A percentile compares a stretch with the other conserved stretches of the same genome.
phyloP scores from a whole-genome alignment of 192 early-diverging fungal species.

The Coemansia sp. region DNA sequence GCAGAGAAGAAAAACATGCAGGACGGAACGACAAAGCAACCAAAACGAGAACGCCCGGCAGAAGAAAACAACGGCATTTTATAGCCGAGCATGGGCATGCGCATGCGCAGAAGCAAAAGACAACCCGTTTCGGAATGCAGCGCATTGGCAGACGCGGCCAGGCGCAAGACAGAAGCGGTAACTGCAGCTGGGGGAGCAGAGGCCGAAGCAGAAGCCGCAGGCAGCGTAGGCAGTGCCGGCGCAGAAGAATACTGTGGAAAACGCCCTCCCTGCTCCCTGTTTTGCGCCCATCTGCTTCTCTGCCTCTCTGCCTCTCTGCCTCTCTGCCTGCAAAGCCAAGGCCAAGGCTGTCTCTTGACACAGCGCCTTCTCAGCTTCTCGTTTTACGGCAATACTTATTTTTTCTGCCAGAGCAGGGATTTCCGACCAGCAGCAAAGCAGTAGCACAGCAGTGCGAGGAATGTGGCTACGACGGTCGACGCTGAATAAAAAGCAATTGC shows the following conservation, averaged over 20 bases:
- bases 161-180: not conserved
- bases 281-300: not conserved
- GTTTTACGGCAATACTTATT: not conserved
- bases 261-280: not conserved
- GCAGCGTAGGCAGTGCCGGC: not conserved
- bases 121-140: slow-evolving; percentile 1
- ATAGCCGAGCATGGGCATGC: not conserved
- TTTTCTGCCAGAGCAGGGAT: not conserved
- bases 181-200: not conserved
- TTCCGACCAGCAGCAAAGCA: not conserved
- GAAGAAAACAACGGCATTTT: slow-evolving; percentile 2
- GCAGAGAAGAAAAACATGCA: slow-evolving; percentile 2
- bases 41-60: not conserved
- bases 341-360: not conserved
- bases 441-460: slow-evolving; percentile 1
- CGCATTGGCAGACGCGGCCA: not conserved
- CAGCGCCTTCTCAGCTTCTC: not conserved
- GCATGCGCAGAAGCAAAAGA: not conserved
- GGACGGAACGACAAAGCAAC: slow-evolving; percentile 7
- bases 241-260: not conserved
- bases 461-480: not conserved
- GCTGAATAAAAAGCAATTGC: not conserved
- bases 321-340: not conserved
- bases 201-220: not conserved
- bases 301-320: not conserved